Evolutionary conservation across 148 eudicot genomes (phyloP), one percentile per base, ranked within the genome.

Genomic region (Rhododendron griersonianum): DNA sequence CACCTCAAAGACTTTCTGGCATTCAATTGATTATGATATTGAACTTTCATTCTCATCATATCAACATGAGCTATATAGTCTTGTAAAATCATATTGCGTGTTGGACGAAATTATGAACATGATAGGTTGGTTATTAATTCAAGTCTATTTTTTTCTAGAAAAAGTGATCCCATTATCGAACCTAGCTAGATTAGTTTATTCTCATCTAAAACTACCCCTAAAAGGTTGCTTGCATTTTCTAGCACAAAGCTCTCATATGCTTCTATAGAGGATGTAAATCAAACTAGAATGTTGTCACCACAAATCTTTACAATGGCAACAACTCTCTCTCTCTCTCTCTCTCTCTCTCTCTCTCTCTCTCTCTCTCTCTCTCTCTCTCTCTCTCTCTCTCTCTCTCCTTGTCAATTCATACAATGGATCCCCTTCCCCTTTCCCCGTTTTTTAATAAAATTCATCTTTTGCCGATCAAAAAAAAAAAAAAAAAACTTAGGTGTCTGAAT

Each of bases 121-220:
- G 82, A 80, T 28, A 45, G 82, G 11, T 23, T 45, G 28, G 55
- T 44, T 78, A 78, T 41, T 41, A 41, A 41, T 78, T 45, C 33
- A 45, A 78, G 53, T 78, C 50, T 47, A 47, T 71, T 30, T 47
- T 78, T n/a, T n/a, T 80, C 82, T 80, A 48, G 59, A 47, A 80
- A 47, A 13, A 80, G 59, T 13, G 11, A 28, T 25, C 33, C 55
- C 18, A 45, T 7, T 78, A 44, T 23, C n/a, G 13, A 59, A 9
- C 3, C 9, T n/a, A 45, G 48, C 4, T 1, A 11, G 25, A 23
- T 44, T 78, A 21, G n/a, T 44, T 45, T 78, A 78, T 78, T 23
- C 18, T 21, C 10, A 19, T 21, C 0, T 0, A 25, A 67, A 71
- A 71, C 41, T 30, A 71, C 57, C 59, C 82, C 53, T 14, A 80